Evolutionary conservation across 495 filamentous ascomycete genomes (phyloP).

Genomic region (Rusavskia elegans): DNA sequence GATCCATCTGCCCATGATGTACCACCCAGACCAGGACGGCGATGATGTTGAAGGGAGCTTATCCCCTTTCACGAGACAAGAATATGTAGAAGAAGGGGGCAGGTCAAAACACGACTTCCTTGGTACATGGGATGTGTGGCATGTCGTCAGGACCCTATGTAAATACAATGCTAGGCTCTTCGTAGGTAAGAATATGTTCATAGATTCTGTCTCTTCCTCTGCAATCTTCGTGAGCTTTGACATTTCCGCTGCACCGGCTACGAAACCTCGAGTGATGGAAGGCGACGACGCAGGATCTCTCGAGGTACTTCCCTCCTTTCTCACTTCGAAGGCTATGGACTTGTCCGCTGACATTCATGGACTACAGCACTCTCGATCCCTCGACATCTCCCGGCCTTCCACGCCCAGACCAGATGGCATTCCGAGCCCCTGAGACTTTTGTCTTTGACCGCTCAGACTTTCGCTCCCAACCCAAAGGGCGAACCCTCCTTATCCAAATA

Average conservation of each 20-base stretch:
- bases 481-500: constrained; percentile 67
- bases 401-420: constrained; percentile 80
- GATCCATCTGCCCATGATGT: constrained; percentile 68
- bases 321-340: background rate
- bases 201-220: constrained; percentile 5
- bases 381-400: constrained; percentile 53
- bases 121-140: constrained; percentile 85
- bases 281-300: constrained; percentile 6
- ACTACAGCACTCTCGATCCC: constrained; percentile 59
- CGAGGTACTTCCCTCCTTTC: constrained; percentile 17
- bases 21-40: constrained; percentile 31
- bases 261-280: background rate
- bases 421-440: constrained; percentile 79
- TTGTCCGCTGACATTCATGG: background rate
- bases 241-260: background rate
- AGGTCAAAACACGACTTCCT: constrained; percentile 42
- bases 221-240: background rate
- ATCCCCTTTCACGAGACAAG: constrained; percentile 38
- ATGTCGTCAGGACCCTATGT: constrained; percentile 71
- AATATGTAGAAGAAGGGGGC: constrained; percentile 25
- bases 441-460: constrained; percentile 46
- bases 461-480: constrained; percentile 62
- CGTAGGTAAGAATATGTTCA: constrained; percentile 52
- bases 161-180: constrained; percentile 68
- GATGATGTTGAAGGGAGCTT: constrained; percentile 40